Percentiles rank a stretch among this genome's conserved stretches.
These are phyloP conservation scores for Wickerhamiella hasegawae DNA, from an alignment of 805 yeast genomes.

Conservation along the genomic window DNA sequence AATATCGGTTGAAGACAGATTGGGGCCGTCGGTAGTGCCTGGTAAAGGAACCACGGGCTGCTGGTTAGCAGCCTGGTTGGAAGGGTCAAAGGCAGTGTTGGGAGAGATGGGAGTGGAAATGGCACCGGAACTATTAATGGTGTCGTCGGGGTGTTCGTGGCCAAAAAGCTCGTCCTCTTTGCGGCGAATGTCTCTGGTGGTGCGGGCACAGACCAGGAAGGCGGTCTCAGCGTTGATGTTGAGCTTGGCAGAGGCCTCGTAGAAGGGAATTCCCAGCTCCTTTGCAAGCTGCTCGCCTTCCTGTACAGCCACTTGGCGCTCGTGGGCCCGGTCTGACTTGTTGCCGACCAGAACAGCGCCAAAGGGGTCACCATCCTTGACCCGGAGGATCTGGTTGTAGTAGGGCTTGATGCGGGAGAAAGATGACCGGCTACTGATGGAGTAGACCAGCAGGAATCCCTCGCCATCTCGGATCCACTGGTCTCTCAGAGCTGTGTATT, in stretches of 20 bases:
- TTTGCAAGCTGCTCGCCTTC: constrained; percentile 74
- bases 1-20: no score
- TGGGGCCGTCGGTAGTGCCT: no score
- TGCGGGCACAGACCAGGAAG: constrained; percentile 47
- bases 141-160: constrained; percentile 28
- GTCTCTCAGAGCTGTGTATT: constrained; percentile 83
- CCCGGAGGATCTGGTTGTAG: constrained; percentile 62
- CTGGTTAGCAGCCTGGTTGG: no score
- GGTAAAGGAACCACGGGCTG: no score
- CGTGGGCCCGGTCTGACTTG: constrained; percentile 62
- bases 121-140: constrained; percentile 4
- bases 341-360: constrained; percentile 90
- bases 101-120: background rate
- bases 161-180: constrained; percentile 43
- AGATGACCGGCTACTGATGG: constrained; percentile 70
- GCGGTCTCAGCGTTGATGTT: constrained; percentile 79
- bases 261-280: constrained; percentile 45
- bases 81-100: background rate
- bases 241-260: constrained; percentile 89
- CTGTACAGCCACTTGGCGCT: constrained; percentile 62
- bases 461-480: constrained; percentile 94
- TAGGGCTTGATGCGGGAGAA: constrained; percentile 74
- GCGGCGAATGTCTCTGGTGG: constrained; percentile 67
- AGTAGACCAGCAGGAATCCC: constrained; percentile 79
- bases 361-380: constrained; percentile 35